Base-by-base conservation (phyloP, 108 stramenopile species). In the Parietichytrium sp. region DNA sequence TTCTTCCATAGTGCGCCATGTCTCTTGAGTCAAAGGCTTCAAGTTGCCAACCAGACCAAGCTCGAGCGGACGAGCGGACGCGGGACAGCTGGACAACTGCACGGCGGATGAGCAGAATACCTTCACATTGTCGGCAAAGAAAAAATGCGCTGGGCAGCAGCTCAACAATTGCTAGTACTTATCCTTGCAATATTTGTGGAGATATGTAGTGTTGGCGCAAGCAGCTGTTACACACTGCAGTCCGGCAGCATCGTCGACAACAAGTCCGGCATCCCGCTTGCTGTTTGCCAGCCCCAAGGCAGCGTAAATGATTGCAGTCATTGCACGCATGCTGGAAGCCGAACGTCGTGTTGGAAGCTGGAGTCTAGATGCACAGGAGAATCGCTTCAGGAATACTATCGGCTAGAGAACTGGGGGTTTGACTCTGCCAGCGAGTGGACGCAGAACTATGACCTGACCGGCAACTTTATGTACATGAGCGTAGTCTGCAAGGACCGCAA, bases 311-410 rank as follows among this genome's bases (percentile, higher is more conserved):
- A 72, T 42, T 72, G 61, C 3, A 42, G 45, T 25, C 61, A 72
- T 45, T 72, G 61, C 61, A 72, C 61, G 42, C 61, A 72, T 27
- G 61, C 61, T 33, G 20, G 61, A 6, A 45, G 42, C 33, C 61
- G 61, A 27, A 72, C 61, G 10, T 72, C 61, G 42, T 72, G 61
- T 42, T 72, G 61, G 61, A 45, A 36, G 20, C 61, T 72, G 10
- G 3, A 72, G 38, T 72, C 61, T 13, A 10, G 61, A 25, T 72
- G 61, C 20, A 33, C 45, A 10, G 23, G 38, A 13, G 38, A 45
- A n/a, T 72, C 61, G 33, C 10, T 20, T n/a, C 38, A 72, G 3
- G 36, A 33, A 0, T 45, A 33, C 10, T 72, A 72, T 42, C 36
- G 45, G 42, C 10, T 72, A 13, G 38, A 72, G 33, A 72, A 72